Evolutionary conservation across 495 filamentous ascomycete species (phyloP), one percentile per base, ranked within the genome.

Genomic region (Lasiosphaeria miniovina): DNA sequence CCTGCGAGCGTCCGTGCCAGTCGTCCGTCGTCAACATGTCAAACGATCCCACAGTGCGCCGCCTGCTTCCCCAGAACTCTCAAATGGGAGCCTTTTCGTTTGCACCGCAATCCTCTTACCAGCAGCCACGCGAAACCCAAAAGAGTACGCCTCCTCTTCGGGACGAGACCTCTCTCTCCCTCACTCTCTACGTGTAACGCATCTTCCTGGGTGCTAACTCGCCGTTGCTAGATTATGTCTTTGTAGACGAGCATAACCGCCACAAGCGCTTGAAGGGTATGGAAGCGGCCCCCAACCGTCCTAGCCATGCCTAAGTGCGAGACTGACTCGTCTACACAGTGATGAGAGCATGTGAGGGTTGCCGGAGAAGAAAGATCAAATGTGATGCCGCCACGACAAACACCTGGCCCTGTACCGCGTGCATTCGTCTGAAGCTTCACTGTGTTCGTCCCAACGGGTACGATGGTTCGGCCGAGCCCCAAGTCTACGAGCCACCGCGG

Each of bases 381-480:
- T 99, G 94, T 71, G 94, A 99, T 80, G 93, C 94, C 57, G 94
- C 93, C 24, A 96, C 94, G 31, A 97, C 93, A 15, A 98, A 99
- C 75, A 89, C 91, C 33, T 99, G 94, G 94, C 94, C 94, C 10
- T 99, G 94, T 70, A 92, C 92, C 57, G 91, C 94, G 41, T 99
- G 94, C 71, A 86, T 90, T 53, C 87, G 94, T 52, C 78, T 98
- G 55, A 97, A 97, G 76, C 80, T 97, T 60, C 88, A 93, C 61
- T 99, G 94, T 70, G 88, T 96, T 40, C 92, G 93, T 52, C 94
- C 94, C 4, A 93, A 90, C 55, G 86, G 95, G 51, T 91, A 94
- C 68, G 93, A 98, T 65, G 85, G 88, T 55, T 90, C 78, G 38
- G 68, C 77, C 52, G 82, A 79, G 34, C 55, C 72, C 14, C 73